These are phyloP conservation scores for Austroboletus novae-zelandiae DNA, from an alignment of 1,284 basidiomycete species.

Conservation along the genomic window DNA sequence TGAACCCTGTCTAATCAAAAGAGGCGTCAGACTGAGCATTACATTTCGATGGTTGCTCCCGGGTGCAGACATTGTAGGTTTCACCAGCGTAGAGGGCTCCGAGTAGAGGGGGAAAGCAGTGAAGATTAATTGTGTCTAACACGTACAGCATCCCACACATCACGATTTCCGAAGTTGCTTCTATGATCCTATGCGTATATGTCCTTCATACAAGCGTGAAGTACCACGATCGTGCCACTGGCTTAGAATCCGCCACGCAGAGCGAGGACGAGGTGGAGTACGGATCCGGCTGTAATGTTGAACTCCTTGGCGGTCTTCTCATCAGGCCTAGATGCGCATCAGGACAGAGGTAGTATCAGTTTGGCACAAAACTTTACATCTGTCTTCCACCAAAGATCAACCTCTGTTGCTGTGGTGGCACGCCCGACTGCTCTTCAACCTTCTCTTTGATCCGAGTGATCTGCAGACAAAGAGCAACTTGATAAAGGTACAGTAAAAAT, in stretches of 20 bases:
- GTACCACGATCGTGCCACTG: constrained; percentile 1
- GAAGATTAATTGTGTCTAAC: constrained; percentile 28
- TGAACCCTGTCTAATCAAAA: constrained; percentile 42
- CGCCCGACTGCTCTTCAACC: constrained; percentile 98
- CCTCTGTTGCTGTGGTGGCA: constrained; percentile 95
- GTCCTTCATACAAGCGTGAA: constrained; percentile 12
- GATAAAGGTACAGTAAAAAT: neutral
- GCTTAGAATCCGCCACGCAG: constrained; percentile 71
- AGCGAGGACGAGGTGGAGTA: constrained; percentile 90
- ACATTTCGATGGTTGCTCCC: constrained; percentile 78
- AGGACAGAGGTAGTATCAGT: constrained; percentile 2
- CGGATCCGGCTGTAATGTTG: constrained; percentile 79
- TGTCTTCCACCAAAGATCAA: constrained; percentile 95
- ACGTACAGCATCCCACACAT: constrained; percentile 17
- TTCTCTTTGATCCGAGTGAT: constrained; percentile 97
- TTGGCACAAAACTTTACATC: constrained; percentile 63
- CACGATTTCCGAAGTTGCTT: constrained; percentile 11
- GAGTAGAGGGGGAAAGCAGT: constrained; percentile 9
- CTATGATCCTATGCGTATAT: constrained; percentile 26
- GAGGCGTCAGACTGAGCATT: constrained; percentile 65
- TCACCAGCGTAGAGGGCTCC: neutral
- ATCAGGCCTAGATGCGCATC: constrained; percentile 56
- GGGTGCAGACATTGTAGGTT: constrained; percentile 72
- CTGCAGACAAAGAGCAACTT: constrained; percentile 40
- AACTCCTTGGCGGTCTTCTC: constrained; percentile 86